Base-by-base conservation (phyloP, 306 rosid species). In the Bauhinia variegata region DNA sequence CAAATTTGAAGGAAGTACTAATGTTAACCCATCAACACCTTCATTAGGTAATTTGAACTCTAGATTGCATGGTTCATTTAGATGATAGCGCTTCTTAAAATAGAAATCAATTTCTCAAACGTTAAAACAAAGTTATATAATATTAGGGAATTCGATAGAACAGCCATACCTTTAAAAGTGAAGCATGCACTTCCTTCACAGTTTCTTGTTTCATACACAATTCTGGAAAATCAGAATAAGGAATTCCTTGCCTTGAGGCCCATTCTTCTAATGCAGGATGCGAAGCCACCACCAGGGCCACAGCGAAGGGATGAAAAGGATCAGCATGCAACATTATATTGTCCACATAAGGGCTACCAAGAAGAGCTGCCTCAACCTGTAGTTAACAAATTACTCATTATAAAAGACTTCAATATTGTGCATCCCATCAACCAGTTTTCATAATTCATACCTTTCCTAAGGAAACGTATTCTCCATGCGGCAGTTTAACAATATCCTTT, bases 391-490 rank as follows among this genome's bases (percentile, higher is more conserved):
- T 79, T 65, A 77, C 77, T 79, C 65, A 50, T 59, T 11, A 11
- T 30, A 67, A 41, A 16, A 77, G 36, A 52, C 23, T 17, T 30
- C n/a, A 53, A 72, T 63, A 65, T 31, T 57, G 16, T 37, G 60
- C 61, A 63, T 47, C 53, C 52, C 60, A 67, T 56, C 64, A 59
- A 48, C 42, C 67, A 77, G 57, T 7, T 16, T 36, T 28, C 70
- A 18, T 80, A 86, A 19, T 36, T 28, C 70, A 18, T 80, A 86
- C 99, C 99, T 93, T 93, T 79, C 97, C 99, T 62, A 93, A 70
- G 72, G 99, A 93, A 80, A 93, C 95, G 61, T 93, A 93, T 74
- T 93, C 96, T 76, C 99, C 99, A 73, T 90, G 95, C 80, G 90
- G 99, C 77, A 93, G 92, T 75, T 93, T 93, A 76, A 93, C 92